phyloP scores from a whole-genome alignment of 1,139 yeast genomes.

The Geotrichum fermentans region DNA sequence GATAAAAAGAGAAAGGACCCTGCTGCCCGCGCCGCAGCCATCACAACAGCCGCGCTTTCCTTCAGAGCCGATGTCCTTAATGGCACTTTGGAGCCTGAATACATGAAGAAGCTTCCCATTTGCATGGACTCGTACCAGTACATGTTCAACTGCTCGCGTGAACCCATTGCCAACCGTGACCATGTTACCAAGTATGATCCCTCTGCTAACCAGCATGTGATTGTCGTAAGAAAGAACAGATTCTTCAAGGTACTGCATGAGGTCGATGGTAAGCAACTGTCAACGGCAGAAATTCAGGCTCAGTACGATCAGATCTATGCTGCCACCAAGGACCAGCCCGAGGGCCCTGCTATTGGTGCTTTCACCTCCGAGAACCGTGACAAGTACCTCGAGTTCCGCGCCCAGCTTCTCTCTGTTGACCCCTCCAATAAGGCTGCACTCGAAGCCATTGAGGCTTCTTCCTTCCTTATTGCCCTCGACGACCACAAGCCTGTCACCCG shows the following conservation, averaged over 20 bases:
- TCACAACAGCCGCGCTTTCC: constrained; percentile 41
- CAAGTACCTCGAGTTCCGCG: constrained; percentile 63
- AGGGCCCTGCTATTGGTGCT: constrained; percentile 61
- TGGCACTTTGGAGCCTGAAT: constrained; percentile 58
- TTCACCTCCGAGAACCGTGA: constrained; percentile 86
- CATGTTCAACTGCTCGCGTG: constrained; percentile 87
- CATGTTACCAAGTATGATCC: constrained; percentile 39
- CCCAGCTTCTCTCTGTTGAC: constrained; percentile 53
- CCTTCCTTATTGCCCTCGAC: constrained; percentile 80
- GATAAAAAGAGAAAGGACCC: constrained; percentile 54
- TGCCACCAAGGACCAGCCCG: constrained; percentile 44
- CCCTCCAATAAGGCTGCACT: constrained; percentile 52
- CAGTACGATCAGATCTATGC: constrained; percentile 55
- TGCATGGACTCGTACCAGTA: constrained; percentile 91
- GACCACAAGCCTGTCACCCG: constrained; percentile 66
- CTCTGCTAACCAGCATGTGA: constrained; percentile 61
- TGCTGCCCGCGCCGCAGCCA: constrained; percentile 66
- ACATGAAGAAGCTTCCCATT: constrained; percentile 73
- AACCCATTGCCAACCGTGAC: constrained; percentile 53
- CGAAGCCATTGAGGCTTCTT: constrained; percentile 66
- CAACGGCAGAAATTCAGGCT: constrained; percentile 59
- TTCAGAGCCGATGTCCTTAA: constrained; percentile 40
- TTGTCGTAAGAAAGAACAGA: constrained; percentile 71
- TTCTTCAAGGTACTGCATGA: constrained; percentile 72
- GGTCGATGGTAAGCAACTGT: constrained; percentile 49